Conservation (phyloP, 2,329 filamentous ascomycete species). For the Colletotrichum tabaci region DNA sequence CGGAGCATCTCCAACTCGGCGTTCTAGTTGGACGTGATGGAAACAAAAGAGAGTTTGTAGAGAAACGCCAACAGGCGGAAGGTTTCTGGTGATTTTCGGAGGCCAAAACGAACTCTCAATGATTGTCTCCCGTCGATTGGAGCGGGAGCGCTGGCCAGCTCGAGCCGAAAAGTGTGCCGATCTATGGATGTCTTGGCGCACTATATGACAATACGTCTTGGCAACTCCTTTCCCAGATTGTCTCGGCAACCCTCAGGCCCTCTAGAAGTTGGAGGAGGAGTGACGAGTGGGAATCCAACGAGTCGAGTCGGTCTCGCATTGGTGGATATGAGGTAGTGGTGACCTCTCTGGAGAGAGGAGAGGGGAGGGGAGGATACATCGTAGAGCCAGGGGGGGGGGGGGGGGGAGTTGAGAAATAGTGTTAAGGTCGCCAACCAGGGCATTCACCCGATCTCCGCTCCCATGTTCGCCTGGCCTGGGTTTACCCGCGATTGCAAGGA, state of each 20-base stretch:
- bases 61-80: not conserved
- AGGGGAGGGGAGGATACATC: too few relatives aligned
- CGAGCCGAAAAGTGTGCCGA: conserved; percentile 17
- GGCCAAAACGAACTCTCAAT: not conserved
- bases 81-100: not conserved
- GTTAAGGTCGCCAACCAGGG: not conserved
- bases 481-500: not conserved
- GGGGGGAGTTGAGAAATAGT: not conserved
- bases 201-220: conserved; percentile 15
- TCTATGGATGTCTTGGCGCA: conserved; percentile 26
- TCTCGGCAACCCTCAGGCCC: conserved; percentile 21
- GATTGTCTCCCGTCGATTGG: not conserved
- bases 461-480: conserved; percentile 14
- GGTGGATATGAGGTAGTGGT: conserved; percentile 14
- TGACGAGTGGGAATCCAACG: not conserved
- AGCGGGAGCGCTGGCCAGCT: conserved; percentile 7
- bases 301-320: conserved; percentile 13
- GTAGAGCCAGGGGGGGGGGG: too few relatives aligned
- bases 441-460: conserved; percentile 7
- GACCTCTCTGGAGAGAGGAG: not conserved
- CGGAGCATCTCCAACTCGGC: conserved; percentile 29
- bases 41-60: not conserved
- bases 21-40: not conserved
- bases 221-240: conserved; percentile 34
- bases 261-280: conserved; percentile 10